A percentile compares a stretch with the other conserved stretches of the same genome.
Evolutionary conservation across 495 filamentous ascomycete genomes (phyloP).

Genomic region (Polyplosphaeria fusca): DNA sequence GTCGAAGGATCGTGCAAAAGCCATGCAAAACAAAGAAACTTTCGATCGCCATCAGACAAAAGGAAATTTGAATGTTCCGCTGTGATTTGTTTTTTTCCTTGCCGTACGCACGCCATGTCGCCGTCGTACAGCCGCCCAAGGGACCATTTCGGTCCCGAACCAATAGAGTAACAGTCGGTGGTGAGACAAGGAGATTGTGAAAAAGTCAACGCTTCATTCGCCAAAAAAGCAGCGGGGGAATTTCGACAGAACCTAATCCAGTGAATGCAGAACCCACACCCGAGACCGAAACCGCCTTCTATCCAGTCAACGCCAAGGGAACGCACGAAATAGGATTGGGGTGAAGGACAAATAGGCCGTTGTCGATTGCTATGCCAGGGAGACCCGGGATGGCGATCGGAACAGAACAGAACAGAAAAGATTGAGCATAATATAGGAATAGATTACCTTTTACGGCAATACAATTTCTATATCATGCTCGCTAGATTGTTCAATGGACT

Average conservation of each 20-base stretch:
- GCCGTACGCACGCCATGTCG: too few relatives aligned
- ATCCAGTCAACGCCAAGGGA: neutral
- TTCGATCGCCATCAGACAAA: neutral
- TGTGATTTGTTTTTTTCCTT: too few relatives aligned
- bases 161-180: too few relatives aligned
- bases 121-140: too few relatives aligned
- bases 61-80: neutral
- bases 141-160: too few relatives aligned
- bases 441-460: conserved; percentile 1
- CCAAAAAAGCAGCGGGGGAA: too few relatives aligned
- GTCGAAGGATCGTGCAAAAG: neutral
- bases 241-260: too few relatives aligned
- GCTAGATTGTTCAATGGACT: conserved; percentile 27
- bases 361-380: too few relatives aligned
- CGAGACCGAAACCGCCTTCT: neutral
- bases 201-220: too few relatives aligned
- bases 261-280: too few relatives aligned
- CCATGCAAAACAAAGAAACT: neutral
- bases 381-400: neutral
- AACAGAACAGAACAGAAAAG: neutral
- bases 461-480: conserved; percentile 27
- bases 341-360: neutral
- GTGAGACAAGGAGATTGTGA: too few relatives aligned
- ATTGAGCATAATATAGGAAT: too few relatives aligned
- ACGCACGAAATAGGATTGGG: neutral